Evolutionary conservation across 2,329 filamentous ascomycete species (phyloP), one percentile per base, ranked within the genome.

Genomic region (Trichoderma gracile): DNA sequence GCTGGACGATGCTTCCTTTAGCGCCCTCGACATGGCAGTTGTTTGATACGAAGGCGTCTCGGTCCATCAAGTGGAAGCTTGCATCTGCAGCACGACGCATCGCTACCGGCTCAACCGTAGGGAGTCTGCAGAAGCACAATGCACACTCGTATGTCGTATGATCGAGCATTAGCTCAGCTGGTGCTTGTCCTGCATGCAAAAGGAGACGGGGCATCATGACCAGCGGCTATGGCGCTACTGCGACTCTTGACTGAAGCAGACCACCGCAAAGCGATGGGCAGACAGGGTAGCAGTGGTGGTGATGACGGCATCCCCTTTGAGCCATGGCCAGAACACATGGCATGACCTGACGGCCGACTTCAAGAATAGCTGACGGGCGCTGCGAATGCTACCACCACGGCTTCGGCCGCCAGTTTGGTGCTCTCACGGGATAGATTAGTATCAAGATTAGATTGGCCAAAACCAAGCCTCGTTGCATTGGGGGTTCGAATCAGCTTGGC

Each of bases 161-260:
- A 3, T 14, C 3, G 10, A 14, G 33, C 33, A 14, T 2, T 38
- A 38, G 33, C 33, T 38, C 12, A 10, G 10, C 33, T 38, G 10
- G 33, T 38, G 33, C 33, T 38, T 38, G 25, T 33, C 5, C 47
- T 9, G 49, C 49, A 52, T 12, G n/a, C 17, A 30, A 52, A n/a
- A 27, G 49, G 25, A 52, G 49, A 52, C 19, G 27, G 27, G 17
- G 25, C 49, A 52, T 52, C 49, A 33, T 52, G 25, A 52, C 46
- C 58, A 33, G 58, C 58, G 58, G 49, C 58, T 54, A 54, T 46
- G 58, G 58, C 49, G 58, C 57, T 50, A 50, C 57, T 52, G 46
- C 47, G 33, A 43, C 43, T 40, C 19, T 5, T 42, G 14, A 25
- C 49, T 54, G 25, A 54, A 46, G 58, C 58, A 62, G 58, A n/a